Conservation (phyloP, 2,329 filamentous ascomycete genomes). For the Ceratocystis papillata region DNA sequence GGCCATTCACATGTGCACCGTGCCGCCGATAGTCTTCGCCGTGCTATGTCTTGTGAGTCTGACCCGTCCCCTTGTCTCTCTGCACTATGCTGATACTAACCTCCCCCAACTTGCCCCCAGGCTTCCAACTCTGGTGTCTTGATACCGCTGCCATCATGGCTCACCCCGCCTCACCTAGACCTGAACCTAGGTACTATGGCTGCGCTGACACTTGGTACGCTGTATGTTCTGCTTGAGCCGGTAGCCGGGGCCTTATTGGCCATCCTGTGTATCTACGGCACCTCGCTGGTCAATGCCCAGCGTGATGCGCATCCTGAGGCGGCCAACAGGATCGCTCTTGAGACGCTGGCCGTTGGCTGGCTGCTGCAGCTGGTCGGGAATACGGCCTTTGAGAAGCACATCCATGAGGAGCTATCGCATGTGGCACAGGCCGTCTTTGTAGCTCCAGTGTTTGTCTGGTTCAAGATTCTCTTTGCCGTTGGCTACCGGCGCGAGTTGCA, state of each 20-base stretch:
- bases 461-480: slow-evolving; percentile 80
- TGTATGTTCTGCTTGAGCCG: slow-evolving; percentile 89
- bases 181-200: slow-evolving; percentile 56
- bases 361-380: slow-evolving; percentile 85
- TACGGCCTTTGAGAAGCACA: slow-evolving; percentile 70
- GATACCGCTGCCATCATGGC: slow-evolving; percentile 54
- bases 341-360: slow-evolving; percentile 66
- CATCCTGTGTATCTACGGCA: slow-evolving; percentile 62
- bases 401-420: slow-evolving; percentile 55
- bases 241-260: slow-evolving; percentile 74
- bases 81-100: not conserved
- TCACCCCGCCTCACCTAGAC: slow-evolving; percentile 55
- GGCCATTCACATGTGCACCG: slow-evolving; percentile 67
- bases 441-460: slow-evolving; percentile 93
- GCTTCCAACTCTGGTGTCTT: slow-evolving; percentile 52
- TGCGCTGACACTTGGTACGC: slow-evolving; percentile 57
- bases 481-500: slow-evolving; percentile 86
- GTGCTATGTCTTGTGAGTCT: slow-evolving; percentile 55
- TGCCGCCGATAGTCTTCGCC: slow-evolving; percentile 63
- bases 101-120: slow-evolving; percentile 32
- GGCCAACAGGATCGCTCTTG: slow-evolving; percentile 49
- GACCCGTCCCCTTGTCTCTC: not conserved
- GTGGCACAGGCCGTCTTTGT: slow-evolving; percentile 83
- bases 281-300: slow-evolving; percentile 66
- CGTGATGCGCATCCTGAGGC: slow-evolving; percentile 44